A percentile compares a stretch with the other conserved stretches of the same genome.
Conservation (phyloP, 2,329 filamentous ascomycete genomes). For the Aspergillus carbonarius region DNA sequence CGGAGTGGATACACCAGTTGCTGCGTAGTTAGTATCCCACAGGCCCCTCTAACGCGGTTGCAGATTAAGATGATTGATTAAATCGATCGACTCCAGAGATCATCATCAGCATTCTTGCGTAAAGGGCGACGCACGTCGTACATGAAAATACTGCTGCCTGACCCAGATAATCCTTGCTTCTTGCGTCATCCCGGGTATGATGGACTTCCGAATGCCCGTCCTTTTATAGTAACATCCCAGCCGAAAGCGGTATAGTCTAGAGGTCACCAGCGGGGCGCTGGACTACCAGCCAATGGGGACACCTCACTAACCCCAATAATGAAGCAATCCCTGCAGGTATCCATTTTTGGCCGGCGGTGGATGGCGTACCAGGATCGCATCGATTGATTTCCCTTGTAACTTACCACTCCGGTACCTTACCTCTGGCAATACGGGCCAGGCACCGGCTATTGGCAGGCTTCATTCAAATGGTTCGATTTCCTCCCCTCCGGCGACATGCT, state of each 20-base stretch:
- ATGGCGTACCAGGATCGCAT: background rate
- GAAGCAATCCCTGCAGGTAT: background rate
- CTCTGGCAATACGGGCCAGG: background rate
- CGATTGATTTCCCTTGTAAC: background rate
- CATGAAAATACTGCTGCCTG: slow-evolving; percentile 6
- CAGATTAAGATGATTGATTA: background rate
- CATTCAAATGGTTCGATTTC: background rate
- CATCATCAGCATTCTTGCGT: background rate
- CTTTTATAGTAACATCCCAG: background rate
- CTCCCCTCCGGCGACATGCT: background rate
- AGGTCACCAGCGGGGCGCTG: background rate
- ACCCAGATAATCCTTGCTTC: slow-evolving; percentile 4
- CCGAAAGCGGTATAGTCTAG: background rate
- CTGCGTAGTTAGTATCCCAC: too few species aligned
- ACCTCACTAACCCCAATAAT: background rate
- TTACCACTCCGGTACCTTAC: background rate
- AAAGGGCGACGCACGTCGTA: background rate
- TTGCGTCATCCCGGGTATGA: background rate
- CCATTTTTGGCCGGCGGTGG: background rate
- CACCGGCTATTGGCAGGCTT: background rate
- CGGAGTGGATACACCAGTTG: too few species aligned
- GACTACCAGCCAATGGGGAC: background rate
- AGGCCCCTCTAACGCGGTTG: too few species aligned
- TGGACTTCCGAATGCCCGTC: background rate
- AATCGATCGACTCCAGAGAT: background rate